Evolutionary conservation across 2,329 filamentous ascomycete species (phyloP).

Genomic region (Lasiodiplodia sp.): DNA sequence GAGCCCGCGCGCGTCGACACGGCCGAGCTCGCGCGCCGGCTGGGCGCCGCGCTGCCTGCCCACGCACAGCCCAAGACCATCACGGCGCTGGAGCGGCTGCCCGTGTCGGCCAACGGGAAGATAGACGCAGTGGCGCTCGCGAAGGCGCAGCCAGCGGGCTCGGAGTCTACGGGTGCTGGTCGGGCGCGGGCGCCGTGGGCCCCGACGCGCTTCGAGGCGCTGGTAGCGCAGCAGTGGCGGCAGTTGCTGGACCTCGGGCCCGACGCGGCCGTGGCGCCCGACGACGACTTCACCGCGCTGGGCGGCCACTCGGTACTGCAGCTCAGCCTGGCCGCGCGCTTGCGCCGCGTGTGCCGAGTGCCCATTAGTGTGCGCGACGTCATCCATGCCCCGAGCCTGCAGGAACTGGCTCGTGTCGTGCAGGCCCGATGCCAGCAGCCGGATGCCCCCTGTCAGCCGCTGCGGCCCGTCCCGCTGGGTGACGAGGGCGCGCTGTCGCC

Average conservation of each 20-base stretch:
- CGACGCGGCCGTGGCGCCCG: constrained; percentile 53
- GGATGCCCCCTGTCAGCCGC: no score
- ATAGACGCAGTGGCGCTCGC: constrained; percentile 35
- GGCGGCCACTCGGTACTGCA: constrained; percentile 65
- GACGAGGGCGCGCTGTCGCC: no score
- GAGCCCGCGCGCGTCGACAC: constrained; percentile 30
- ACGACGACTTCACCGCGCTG: constrained; percentile 67
- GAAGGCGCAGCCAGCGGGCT: neutral
- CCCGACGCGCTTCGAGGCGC: neutral
- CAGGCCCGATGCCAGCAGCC: no score
- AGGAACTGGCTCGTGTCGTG: no score
- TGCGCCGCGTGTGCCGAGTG: constrained; percentile 30
- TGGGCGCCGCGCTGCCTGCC: neutral
- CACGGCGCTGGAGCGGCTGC: constrained; percentile 30
- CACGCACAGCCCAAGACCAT: constrained; percentile 8
- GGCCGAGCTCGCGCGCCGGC: constrained; percentile 25
- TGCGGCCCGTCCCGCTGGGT: no score
- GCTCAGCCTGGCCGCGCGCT: constrained; percentile 33
- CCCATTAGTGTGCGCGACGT: constrained; percentile 34
- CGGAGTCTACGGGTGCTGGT: constrained; percentile 31
- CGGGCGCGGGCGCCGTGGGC: neutral
- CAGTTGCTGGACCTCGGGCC: constrained; percentile 18
- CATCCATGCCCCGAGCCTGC: no score
- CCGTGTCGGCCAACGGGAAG: constrained; percentile 45
- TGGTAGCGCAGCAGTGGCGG: constrained; percentile 33